Base-by-base conservation (phyloP, 208 protist species). In the Trichomonas vaginalis region DNA sequence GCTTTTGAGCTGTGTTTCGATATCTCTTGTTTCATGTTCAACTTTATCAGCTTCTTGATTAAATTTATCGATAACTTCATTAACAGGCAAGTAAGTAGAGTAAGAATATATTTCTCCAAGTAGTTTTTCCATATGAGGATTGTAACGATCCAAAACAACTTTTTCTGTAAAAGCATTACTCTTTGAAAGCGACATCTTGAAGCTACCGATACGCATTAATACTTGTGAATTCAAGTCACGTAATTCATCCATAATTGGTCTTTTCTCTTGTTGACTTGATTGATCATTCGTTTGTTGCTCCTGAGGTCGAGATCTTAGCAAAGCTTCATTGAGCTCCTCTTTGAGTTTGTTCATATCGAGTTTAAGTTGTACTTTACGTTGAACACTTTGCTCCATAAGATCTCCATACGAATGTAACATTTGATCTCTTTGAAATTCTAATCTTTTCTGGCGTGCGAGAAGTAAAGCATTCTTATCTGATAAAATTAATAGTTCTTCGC, bases 91-190 rank as follows among this genome's bases (percentile, higher is more conserved):
- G 56, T 92, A 51, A 9, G 42, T 23, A 17, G 86, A 48, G n/a
- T 92, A 39, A 27, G 86, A 45, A 92, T 92, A 92, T 15, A 92
- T 92, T 92, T 92, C 40, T 21, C 86, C 86, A 17, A 92, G 86
- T 27, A 45, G 10, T 40, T 92, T 92, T 92, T 92, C 86, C 86
- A 92, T 92, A n/a, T 51, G 23, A 48, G 86, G 86, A 17, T 48
- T 92, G 56, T 92, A 92, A 39, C 86, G 4, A 51, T 48, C 40
- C 23, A 92, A 15, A 35, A 92, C 86, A 39, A 45, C 86, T 92
- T 92, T 92, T 47, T 92, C 45, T 35, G 14, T 48, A 51, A 48
- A 51, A 2, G 86, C 86, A 39, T n/a, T 23, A 32, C 27, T 40
- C 14, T 48, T 51, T 10, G 40, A 51, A 39, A 51, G 42, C 0